A percentile compares a stretch with the other conserved stretches of the same genome.
Conservation (phyloP, 2,329 filamentous ascomycete genomes). For the Cyclaneusma minus region DNA sequence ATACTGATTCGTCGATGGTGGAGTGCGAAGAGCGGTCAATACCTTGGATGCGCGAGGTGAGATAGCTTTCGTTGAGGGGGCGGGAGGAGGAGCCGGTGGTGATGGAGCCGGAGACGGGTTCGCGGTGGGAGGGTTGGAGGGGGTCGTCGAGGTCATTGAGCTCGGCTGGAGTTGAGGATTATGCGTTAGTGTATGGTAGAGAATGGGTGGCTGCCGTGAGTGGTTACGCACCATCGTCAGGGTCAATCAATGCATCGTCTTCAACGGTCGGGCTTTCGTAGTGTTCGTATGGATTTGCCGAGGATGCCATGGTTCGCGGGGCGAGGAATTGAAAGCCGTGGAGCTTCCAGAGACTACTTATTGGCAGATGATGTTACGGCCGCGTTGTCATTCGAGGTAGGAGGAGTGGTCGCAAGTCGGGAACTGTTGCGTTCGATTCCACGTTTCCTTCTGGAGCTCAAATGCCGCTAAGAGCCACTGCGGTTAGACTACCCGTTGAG, state of each 20-base stretch:
- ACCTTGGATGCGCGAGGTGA: conserved; percentile 79
- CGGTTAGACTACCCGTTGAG: conserved; percentile 4
- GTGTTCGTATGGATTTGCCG: conserved; percentile 34
- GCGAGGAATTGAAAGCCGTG: neutral
- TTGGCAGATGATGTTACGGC: neutral
- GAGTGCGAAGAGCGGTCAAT: conserved; percentile 81
- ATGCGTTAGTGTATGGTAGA: conserved; percentile 7
- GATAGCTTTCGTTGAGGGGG: conserved; percentile 58
- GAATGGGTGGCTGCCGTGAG: conserved; percentile 1
- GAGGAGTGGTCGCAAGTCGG: neutral
- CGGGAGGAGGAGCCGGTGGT: conserved; percentile 33
- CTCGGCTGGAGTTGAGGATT: conserved; percentile 39
- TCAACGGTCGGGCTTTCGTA: conserved; percentile 42
- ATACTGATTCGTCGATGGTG: conserved; percentile 93
- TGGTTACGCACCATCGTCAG: conserved; percentile 50
- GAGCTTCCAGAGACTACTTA: neutral
- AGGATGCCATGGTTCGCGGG: conserved; percentile 18
- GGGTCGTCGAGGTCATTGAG: conserved; percentile 91
- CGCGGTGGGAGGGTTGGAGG: conserved; percentile 53
- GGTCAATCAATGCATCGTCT: conserved; percentile 62
- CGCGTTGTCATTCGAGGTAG: conserved; percentile 1
- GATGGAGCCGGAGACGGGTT: conserved; percentile 76
- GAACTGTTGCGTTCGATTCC: conserved; percentile 5
- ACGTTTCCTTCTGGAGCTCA: conserved; percentile 10
- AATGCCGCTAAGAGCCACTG: conserved; percentile 1